A percentile compares a stretch with the other conserved stretches of the same genome.
Evolutionary conservation across 768 basidiomycete genomes (phyloP).

Genomic region (Xerocomellus amylosporus): DNA sequence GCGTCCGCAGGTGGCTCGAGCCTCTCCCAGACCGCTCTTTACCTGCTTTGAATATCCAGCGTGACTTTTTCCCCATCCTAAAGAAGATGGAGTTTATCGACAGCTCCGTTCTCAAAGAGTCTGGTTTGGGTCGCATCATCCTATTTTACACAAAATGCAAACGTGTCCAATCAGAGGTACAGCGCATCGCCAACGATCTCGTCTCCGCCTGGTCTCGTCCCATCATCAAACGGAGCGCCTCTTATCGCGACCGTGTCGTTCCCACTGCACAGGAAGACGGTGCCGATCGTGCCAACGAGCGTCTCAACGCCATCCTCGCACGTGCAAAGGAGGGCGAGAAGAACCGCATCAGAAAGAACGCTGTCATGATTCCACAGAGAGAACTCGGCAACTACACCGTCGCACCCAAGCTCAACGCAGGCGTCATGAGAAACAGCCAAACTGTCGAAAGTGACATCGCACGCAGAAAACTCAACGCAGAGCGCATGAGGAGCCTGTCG

Average conservation of each 20-base stretch:
- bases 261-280: slow-evolving; percentile 49
- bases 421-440: slow-evolving; percentile 46
- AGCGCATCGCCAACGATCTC: slow-evolving; percentile 79
- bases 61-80: slow-evolving; percentile 81
- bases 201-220: slow-evolving; percentile 86
- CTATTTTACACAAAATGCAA: slow-evolving; percentile 96
- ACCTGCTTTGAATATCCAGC: slow-evolving; percentile 94
- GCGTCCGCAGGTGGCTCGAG: slow-evolving; percentile 88
- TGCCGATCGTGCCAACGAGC: slow-evolving; percentile 44
- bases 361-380: slow-evolving; percentile 78
- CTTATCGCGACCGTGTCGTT: slow-evolving; percentile 71
- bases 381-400: slow-evolving; percentile 77
- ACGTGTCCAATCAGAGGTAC: slow-evolving; percentile 78
- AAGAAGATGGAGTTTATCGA: slow-evolving; percentile 93
- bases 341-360: slow-evolving; percentile 68
- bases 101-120: slow-evolving; percentile 84
- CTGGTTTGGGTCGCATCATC: slow-evolving; percentile 82
- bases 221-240: slow-evolving; percentile 85
- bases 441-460: slow-evolving; percentile 76
- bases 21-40: slow-evolving; percentile 90
- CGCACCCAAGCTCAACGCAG: slow-evolving; percentile 62
- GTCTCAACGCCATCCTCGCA: slow-evolving; percentile 63
- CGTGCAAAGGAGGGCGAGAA: slow-evolving; percentile 67
- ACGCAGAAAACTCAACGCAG: slow-evolving; percentile 69
- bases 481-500: slow-evolving; percentile 65